Conservation (phyloP, 352 stramenopile genomes). For the Phytophthora fragariaefolia region DNA sequence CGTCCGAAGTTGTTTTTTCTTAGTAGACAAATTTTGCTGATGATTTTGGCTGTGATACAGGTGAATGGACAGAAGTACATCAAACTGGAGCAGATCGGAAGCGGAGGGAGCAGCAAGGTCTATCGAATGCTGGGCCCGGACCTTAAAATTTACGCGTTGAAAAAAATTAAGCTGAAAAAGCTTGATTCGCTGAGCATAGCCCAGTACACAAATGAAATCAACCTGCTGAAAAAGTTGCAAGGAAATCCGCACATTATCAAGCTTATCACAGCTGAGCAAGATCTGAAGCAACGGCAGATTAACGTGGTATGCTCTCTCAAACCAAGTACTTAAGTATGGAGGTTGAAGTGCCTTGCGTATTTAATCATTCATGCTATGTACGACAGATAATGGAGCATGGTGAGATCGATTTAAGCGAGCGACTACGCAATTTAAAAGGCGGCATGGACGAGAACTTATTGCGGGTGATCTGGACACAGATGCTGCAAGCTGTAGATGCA, state of each 20-base stretch:
- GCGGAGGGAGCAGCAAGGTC: constrained; percentile 97
- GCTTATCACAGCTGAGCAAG: constrained; percentile 94
- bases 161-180: constrained; percentile 97
- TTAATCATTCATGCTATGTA: not conserved
- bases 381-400: constrained; percentile 96
- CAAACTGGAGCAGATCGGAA: constrained; percentile 97
- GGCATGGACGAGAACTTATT: constrained; percentile 97
- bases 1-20: constrained; percentile 4
- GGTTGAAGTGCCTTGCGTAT: no score
- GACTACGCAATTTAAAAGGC: constrained; percentile 85
- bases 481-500: constrained; percentile 97
- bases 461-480: constrained; percentile 98
- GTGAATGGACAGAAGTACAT: constrained; percentile 94
- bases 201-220: constrained; percentile 98
- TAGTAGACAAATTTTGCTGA: constrained; percentile 1
- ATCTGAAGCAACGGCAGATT: constrained; percentile 79
- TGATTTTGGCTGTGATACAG: constrained; percentile 31
- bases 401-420: constrained; percentile 97
- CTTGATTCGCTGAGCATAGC: constrained; percentile 92
- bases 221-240: constrained; percentile 92
- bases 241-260: constrained; percentile 97
- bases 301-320: constrained; percentile 58
- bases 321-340: not conserved
- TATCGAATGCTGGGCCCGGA: constrained; percentile 95
- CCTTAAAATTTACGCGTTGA: constrained; percentile 96